phyloP scores from a whole-genome alignment of 2,329 filamentous ascomycete genomes.

The Colletotrichum sojae region DNA sequence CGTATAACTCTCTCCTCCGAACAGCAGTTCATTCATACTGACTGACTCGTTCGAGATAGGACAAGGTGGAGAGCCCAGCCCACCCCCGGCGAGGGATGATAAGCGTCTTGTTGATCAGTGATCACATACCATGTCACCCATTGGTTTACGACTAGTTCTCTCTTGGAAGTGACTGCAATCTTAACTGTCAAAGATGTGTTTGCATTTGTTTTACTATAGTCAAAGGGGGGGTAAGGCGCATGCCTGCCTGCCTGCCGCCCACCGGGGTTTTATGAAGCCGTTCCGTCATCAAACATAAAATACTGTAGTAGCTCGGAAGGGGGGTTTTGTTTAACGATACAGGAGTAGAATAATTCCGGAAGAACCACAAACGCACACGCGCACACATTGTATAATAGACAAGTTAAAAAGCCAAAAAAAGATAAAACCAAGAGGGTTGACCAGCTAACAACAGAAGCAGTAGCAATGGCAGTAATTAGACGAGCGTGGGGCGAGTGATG shows the following conservation, averaged over 20 bases:
- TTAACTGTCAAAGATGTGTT: neutral
- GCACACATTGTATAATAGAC: slow-evolving; percentile 7
- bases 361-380: neutral
- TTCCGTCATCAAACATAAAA: slow-evolving; percentile 40
- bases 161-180: too few relatives aligned
- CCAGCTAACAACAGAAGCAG: slow-evolving; percentile 2
- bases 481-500: neutral
- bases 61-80: too few relatives aligned
- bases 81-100: too few relatives aligned
- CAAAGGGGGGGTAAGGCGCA: slow-evolving; percentile 1
- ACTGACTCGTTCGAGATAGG: too few relatives aligned
- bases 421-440: neutral
- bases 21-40: too few relatives aligned
- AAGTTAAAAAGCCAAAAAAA: slow-evolving; percentile 5
- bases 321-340: slow-evolving; percentile 25
- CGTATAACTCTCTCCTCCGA: too few relatives aligned
- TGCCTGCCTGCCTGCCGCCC: slow-evolving; percentile 23
- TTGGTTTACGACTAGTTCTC: too few relatives aligned
- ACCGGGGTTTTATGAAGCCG: slow-evolving; percentile 37
- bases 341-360: slow-evolving; percentile 12
- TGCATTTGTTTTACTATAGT: slow-evolving; percentile 14
- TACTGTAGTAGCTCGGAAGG: slow-evolving; percentile 33
- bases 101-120: too few relatives aligned
- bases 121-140: too few relatives aligned
- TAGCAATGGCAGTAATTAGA: slow-evolving; percentile 22